Evolutionary conservation across 1,284 basidiomycete genomes (phyloP), one percentile per base, ranked within the genome.

Genomic region (Cystobasidium pallidum): DNA sequence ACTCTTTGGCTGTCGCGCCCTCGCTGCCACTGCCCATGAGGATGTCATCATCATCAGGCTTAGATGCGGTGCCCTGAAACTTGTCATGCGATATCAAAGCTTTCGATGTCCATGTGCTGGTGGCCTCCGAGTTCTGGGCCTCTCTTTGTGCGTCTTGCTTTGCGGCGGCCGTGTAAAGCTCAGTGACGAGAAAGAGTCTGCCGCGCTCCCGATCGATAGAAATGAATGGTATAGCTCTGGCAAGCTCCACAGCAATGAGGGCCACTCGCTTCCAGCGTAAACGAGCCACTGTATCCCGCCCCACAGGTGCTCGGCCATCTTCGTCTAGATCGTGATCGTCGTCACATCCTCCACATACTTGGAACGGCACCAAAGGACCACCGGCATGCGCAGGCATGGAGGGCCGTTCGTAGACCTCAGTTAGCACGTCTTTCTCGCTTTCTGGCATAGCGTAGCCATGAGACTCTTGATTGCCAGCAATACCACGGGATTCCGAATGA

Each of bases 401-500:
- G 10, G 62, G 70, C 15, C 70, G 45, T 39, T 72, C 62, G 17
- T 65, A 66, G 19, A 24, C 28, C 51, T 65, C 62, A 11, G 49
- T 85, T 47, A 95, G 84, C 0, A 93, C 88, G 78, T 93, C 92
- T 75, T 91, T 85, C 82, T 95, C 94, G 63, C 85, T 84, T 75
- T 86, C 49, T 84, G 74, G 84, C 80, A 58, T 58, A 26, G 41
- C 24, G 28, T 66, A 66, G 0, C n/a, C n/a, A 17, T 30, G 61
- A 2, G 24, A n/a, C 26, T 59, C 30, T 54, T 11, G 30, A 28
- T 34, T 10, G 28, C 32, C 10, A 43, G 13, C 24, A 32, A 47
- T 26, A 34, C 52, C 45, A 4, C 26, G 17, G 10, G 19, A 17
- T 32, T 57, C 70, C 7, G 59, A n/a, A 15, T 47, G 34, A 39